Evolutionary conservation across 1,284 basidiomycete species (phyloP).

Genomic region (Mycosarcoma maydis): DNA sequence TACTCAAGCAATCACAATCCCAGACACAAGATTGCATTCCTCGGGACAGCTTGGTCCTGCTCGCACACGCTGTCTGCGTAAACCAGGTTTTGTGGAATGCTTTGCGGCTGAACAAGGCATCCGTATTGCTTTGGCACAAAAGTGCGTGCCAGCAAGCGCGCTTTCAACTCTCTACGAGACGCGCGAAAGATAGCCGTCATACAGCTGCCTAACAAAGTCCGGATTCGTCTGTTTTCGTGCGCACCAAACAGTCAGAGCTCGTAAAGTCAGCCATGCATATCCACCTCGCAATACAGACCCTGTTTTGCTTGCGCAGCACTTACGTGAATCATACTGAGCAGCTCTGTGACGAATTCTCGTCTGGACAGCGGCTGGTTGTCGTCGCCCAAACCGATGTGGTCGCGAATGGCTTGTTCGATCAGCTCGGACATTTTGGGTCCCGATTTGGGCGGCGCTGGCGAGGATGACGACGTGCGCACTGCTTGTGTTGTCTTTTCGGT

Average conservation of each 20-base stretch:
- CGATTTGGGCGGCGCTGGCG: background rate
- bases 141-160: background rate
- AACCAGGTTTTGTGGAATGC: too few species aligned
- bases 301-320: too few species aligned
- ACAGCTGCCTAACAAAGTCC: constrained; percentile 54
- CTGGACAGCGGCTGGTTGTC: constrained; percentile 69
- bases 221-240: constrained; percentile 60
- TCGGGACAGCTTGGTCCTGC: too few species aligned
- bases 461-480: too few species aligned
- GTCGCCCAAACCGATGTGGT: constrained; percentile 59
- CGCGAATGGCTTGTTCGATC: constrained; percentile 68
- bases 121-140: background rate
- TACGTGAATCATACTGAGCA: constrained; percentile 77
- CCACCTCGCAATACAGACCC: too few species aligned
- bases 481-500: constrained; percentile 17
- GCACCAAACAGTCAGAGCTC: too few species aligned
- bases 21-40: too few species aligned
- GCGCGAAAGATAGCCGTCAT: constrained; percentile 41
- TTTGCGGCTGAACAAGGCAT: too few species aligned
- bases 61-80: background rate
- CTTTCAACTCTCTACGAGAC: constrained; percentile 14
- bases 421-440: constrained; percentile 68
- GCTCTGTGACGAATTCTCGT: constrained; percentile 76
- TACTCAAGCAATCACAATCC: too few species aligned
- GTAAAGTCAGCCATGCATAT: too few species aligned